These are phyloP conservation scores for Lachancea waltii DNA, from an alignment of 805 yeast genomes.

Conservation along the genomic window DNA sequence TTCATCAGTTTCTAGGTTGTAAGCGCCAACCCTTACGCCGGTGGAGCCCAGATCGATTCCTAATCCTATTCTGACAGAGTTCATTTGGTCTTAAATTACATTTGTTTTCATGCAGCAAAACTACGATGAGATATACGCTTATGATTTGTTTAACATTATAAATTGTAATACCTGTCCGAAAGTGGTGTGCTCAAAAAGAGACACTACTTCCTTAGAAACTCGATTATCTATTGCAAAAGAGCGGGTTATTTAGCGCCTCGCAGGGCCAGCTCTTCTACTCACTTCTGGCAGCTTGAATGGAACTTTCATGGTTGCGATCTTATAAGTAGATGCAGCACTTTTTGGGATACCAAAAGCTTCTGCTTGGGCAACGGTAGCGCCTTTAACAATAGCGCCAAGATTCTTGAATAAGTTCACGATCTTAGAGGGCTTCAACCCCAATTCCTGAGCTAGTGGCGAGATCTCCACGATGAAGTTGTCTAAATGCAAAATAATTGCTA, in stretches of 20 bases:
- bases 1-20: slow-evolving; percentile 15
- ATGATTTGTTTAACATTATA: too few relatives aligned
- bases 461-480: slow-evolving; percentile 70
- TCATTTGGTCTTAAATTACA: not conserved
- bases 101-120: not conserved
- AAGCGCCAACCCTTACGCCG: slow-evolving; percentile 39
- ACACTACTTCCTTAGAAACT: too few relatives aligned
- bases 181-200: too few relatives aligned
- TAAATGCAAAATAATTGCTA: slow-evolving; percentile 67
- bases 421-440: slow-evolving; percentile 72
- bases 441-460: slow-evolving; percentile 76
- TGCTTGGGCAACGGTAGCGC: slow-evolving; percentile 66
- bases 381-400: slow-evolving; percentile 73
- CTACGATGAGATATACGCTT: too few relatives aligned
- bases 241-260: slow-evolving; percentile 12
- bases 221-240: too few relatives aligned
- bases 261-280: slow-evolving; percentile 54
- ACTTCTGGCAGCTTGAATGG: slow-evolving; percentile 87
- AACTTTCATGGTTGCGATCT: slow-evolving; percentile 76
- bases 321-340: slow-evolving; percentile 53
- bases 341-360: slow-evolving; percentile 65
- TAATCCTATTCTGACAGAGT: slow-evolving; percentile 15
- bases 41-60: slow-evolving; percentile 52
- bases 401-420: slow-evolving; percentile 64
- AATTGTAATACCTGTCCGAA: too few relatives aligned